Evolutionary conservation across 257 asterid genomes (phyloP), one percentile per base, ranked within the genome.

Genomic region (Solanum lycopersicoides): DNA sequence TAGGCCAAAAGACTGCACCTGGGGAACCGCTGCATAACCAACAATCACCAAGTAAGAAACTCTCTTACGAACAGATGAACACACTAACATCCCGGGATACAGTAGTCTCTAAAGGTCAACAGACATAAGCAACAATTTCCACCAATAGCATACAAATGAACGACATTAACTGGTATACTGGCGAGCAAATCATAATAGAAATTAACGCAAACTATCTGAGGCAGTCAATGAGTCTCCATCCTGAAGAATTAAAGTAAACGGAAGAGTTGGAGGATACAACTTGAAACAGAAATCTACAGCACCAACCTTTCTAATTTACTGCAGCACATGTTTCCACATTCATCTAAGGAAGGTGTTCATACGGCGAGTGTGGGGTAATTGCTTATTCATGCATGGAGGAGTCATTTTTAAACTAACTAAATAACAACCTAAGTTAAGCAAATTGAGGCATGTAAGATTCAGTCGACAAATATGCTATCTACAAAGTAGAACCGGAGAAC

Each of bases 1-100:
- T 77, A 94, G 89, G 87, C 98, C 99, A 88, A 93, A 95, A 18
- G 91, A 79, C 82, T 92, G 97, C 83, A 88, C 89, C 89, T 95
- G 95, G 4, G 94, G 94, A 83, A 95, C 90, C 20, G 90, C 99
- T 93, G 96, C 30, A 90, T 37, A 84, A 88, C 59, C 87, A 92
- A 65, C 59, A 50, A 23, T 53, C 72, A 86, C 72, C 30, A 85
- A 25, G 82, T 86, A 80, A 87, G 91, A 65, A 85, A 79, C 34
- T 76, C 53, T 56, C 69, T 82, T 77, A 53, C 23, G 41, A 86
- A 50, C 65, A 77, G 83, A 76, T 41, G 59, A 4, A 7, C 83
- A 42, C n/a, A 6, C 34, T 20, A 37, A 35, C 45, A 73, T 37
- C 32, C 47, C 3, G 47, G 80, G 16, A 73, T 9, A 50, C 34